Evolutionary conservation across 352 stramenopile species (phyloP), one percentile per base, ranked within the genome.

Genomic region (Globisporangium cystogenes): DNA sequence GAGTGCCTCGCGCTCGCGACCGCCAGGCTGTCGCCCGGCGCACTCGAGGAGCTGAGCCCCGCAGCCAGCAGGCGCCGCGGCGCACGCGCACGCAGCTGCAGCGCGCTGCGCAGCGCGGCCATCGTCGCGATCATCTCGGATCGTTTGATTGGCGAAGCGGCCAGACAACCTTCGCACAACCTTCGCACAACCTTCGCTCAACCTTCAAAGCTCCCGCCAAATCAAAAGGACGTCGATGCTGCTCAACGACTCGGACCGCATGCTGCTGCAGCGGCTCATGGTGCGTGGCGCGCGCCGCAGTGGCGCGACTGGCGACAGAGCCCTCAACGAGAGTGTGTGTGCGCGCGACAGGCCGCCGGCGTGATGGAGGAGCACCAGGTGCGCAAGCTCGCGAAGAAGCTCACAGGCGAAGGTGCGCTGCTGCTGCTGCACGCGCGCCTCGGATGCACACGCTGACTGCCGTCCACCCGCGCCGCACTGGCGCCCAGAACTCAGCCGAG

Each of bases 241-340:
- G 59, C 67, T 80, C 60, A 86, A 67, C 45, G 76, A 87, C 61
- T 78, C 70, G 49, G 71, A 85, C 27, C 74, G 74, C 41, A 87
- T 90, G 79, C 70, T 90, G 51, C 65, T 90, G 60, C 79, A 90
- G 70, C 73, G 74, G 50, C 67, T 90, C 35, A 86, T 87, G 76
- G 79, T 90, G 52, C 31, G 60, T 18, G 45, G 16, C 26, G 26
- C 6, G 43, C 31, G 24, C 23, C 4, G 7, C 8, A 16, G 7
- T 10, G 7, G 5, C 2, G 24, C 8, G 12, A 2, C 6, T 27
- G n/a, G 7, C 8, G 1, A 4, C 26, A 11, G 1, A 2, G 18
- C 12, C 5, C 1, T 7, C 15, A 14, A 29, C 4, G 15, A 16
- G 20, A 3, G 7, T 12, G 41, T 7, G 7, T 12, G 41, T 29